Percentiles rank a stretch among this genome's conserved stretches.
Conservation (phyloP, 768 basidiomycete species). For the Pholiota molesta region DNA sequence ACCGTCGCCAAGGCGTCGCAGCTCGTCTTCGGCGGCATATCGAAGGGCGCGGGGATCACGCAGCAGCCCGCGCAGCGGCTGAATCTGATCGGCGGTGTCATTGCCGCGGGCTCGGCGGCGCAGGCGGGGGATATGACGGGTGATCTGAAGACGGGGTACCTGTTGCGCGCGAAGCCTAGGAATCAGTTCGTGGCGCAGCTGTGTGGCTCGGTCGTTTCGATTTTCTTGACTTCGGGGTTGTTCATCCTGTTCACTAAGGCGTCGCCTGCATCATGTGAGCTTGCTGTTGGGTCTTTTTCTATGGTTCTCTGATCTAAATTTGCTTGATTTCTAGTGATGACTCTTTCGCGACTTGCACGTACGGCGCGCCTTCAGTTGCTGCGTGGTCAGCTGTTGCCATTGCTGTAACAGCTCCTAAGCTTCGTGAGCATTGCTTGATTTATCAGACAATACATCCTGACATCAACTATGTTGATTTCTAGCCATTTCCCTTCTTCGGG, state of each 20-base stretch:
- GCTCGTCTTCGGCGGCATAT: slow-evolving; percentile 65
- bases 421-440: slow-evolving; percentile 36
- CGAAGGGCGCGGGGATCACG: slow-evolving; percentile 45
- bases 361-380: slow-evolving; percentile 56
- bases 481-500: slow-evolving; percentile 61
- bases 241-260: slow-evolving; percentile 67
- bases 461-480: not conserved
- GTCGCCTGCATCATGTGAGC: slow-evolving; percentile 61
- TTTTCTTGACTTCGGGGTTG: slow-evolving; percentile 61
- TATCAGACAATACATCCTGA: not conserved
- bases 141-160: slow-evolving; percentile 72
- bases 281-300: not conserved
- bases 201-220: slow-evolving; percentile 57
- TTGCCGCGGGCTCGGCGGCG: slow-evolving; percentile 57
- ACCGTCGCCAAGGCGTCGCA: slow-evolving; percentile 66
- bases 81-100: slow-evolving; percentile 55
- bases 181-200: slow-evolving; percentile 67
- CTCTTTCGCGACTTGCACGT: slow-evolving; percentile 41
- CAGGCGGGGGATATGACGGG: slow-evolving; percentile 68
- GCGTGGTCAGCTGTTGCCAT: slow-evolving; percentile 62
- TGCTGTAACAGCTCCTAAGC: slow-evolving; percentile 49
- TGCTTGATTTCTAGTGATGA: slow-evolving; percentile 23
- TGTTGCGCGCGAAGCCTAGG: slow-evolving; percentile 63
- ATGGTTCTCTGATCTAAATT: slow-evolving; percentile 22
- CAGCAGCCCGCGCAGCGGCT: slow-evolving; percentile 41